phyloP scores from a whole-genome alignment of 2,329 filamentous ascomycete species.

The Chaetomium strumarium region DNA sequence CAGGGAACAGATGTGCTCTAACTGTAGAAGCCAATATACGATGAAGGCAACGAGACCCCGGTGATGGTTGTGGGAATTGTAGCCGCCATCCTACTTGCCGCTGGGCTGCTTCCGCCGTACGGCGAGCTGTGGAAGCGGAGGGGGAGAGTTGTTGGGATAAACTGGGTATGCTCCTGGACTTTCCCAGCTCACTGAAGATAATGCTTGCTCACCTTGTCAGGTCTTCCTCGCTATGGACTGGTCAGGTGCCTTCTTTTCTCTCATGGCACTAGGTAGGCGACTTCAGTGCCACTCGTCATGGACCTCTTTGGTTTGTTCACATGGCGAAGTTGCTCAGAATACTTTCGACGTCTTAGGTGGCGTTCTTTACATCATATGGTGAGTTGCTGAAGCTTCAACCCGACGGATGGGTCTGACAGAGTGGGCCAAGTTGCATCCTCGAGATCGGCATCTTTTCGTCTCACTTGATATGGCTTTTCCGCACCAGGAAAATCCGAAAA shows the following conservation, averaged over 20 bases:
- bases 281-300: background rate
- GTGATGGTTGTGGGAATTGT: slow-evolving; percentile 51
- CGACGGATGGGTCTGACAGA: background rate
- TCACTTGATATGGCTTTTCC: slow-evolving; percentile 53
- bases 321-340: slow-evolving; percentile 46
- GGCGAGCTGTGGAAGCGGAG: slow-evolving; percentile 56
- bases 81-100: slow-evolving; percentile 50
- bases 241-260: slow-evolving; percentile 55
- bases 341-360: slow-evolving; percentile 57
- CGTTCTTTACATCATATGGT: slow-evolving; percentile 55
- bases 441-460: slow-evolving; percentile 56
- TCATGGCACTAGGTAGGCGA: slow-evolving; percentile 51
- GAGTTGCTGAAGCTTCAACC: slow-evolving; percentile 26
- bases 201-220: slow-evolving; percentile 15
- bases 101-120: slow-evolving; percentile 55
- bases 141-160: slow-evolving; percentile 57
- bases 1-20: background rate
- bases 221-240: slow-evolving; percentile 56
- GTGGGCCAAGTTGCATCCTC: slow-evolving; percentile 41
- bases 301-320: slow-evolving; percentile 17
- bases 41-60: slow-evolving; percentile 46
- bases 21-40: slow-evolving; percentile 44
- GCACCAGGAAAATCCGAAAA: slow-evolving; percentile 46
- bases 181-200: background rate
- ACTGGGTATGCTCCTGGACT: slow-evolving; percentile 31